Evolutionary conservation across 306 rosid species (phyloP).

Genomic region (Alnus glutinosa): DNA sequence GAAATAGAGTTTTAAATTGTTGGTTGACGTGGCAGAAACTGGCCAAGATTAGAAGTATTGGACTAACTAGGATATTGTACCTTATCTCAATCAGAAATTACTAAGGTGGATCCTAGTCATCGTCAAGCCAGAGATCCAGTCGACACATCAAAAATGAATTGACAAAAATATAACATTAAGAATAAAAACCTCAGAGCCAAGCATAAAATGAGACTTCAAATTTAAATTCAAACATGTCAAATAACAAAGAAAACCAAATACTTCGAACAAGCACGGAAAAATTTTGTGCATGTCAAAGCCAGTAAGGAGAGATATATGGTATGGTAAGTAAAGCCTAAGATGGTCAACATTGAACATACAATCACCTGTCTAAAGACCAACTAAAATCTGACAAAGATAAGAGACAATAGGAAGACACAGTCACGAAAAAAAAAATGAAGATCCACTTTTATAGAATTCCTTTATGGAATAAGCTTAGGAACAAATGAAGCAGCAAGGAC

Average conservation of each 20-base stretch:
- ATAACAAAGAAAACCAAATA: neutral
- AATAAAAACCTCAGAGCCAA: neutral
- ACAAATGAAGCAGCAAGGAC: slow-evolving; percentile 24
- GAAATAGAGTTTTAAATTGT: too few relatives aligned
- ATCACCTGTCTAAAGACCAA: neutral
- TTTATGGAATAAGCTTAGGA: slow-evolving; percentile 22
- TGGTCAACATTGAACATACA: neutral
- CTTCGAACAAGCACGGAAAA: neutral
- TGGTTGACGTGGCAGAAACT: too few relatives aligned
- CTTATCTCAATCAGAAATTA: too few relatives aligned
- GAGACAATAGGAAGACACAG: neutral
- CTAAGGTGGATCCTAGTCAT: too few relatives aligned
- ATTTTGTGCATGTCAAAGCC: slow-evolving; percentile 1
- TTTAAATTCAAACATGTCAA: neutral
- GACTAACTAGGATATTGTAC: too few relatives aligned
- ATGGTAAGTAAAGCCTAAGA: slow-evolving; percentile 1
- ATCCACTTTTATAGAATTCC: slow-evolving; percentile 27
- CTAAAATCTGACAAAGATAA: neutral
- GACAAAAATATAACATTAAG: neutral
- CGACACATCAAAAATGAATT: neutral
- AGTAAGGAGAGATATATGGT: neutral
- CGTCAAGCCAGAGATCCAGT: too few relatives aligned
- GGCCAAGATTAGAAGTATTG: too few relatives aligned
- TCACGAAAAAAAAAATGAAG: slow-evolving; percentile 14
- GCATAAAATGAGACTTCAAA: neutral